These are phyloP conservation scores for Pelargonium myrrhifolium DNA, from an alignment of 441 rosid species.

Conservation along the genomic window DNA sequence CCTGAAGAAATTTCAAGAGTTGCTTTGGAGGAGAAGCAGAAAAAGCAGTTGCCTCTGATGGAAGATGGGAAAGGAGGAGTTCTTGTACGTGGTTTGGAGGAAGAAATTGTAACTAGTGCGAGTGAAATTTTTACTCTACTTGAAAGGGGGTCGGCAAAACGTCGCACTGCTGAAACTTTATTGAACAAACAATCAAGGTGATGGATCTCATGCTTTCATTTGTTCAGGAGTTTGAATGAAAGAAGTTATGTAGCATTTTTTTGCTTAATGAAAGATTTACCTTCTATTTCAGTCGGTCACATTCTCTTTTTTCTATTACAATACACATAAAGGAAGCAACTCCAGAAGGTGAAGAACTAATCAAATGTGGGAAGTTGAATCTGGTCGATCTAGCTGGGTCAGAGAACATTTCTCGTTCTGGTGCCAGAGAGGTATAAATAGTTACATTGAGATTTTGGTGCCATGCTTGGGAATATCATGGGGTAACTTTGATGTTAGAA, in stretches of 20 bases:
- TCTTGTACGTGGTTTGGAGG: constrained; percentile 90
- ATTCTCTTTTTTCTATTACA: constrained; percentile 94
- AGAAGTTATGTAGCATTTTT: background rate
- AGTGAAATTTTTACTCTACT: constrained; percentile 92
- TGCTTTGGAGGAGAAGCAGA: constrained; percentile 67
- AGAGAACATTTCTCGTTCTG: constrained; percentile 95
- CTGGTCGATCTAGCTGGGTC: constrained; percentile 99
- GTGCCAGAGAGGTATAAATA: constrained; percentile 80
- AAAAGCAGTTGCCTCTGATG: constrained; percentile 96
- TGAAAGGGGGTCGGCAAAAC: constrained; percentile 94
- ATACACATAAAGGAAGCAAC: constrained; percentile 94
- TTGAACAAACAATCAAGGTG: constrained; percentile 72
- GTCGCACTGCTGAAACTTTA: constrained; percentile 98
- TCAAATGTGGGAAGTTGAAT: constrained; percentile 93
- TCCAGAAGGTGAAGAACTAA: constrained; percentile 96
- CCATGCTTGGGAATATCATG: too few species aligned
- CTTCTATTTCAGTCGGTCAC: constrained; percentile 69
- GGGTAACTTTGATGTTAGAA: background rate
- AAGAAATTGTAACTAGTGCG: constrained; percentile 89
- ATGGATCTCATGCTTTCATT: background rate
- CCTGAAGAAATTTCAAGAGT: constrained; percentile 73
- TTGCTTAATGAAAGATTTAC: background rate
- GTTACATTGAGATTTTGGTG: background rate
- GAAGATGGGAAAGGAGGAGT: constrained; percentile 99
- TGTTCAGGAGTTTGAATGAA: background rate